Evolutionary conservation across 129 eudicot species (phyloP).

Genomic region (Chrysanthemum seticuspe): DNA sequence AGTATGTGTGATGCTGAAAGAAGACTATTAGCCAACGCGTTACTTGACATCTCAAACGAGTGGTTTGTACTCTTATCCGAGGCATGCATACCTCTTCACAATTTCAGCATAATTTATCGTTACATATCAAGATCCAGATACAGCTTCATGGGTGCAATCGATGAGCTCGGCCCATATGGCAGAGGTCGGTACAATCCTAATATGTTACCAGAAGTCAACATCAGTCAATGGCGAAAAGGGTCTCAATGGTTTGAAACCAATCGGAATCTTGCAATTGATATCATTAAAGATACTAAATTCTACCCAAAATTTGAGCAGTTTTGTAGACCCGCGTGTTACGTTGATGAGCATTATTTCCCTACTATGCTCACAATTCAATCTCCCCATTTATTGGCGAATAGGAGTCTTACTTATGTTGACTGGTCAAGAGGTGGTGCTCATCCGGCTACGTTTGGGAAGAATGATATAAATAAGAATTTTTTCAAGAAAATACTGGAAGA

Average conservation of each 20-base stretch:
- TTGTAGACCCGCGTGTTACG: conserved; percentile 82
- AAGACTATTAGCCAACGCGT: conserved; percentile 77
- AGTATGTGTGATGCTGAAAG: conserved; percentile 89
- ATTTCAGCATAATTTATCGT: conserved; percentile 55
- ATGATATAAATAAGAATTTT: conserved; percentile 46
- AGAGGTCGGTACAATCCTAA: conserved; percentile 62
- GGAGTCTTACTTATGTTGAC: conserved; percentile 78
- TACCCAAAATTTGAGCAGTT: conserved; percentile 69
- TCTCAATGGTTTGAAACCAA: conserved; percentile 93
- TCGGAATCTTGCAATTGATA: conserved; percentile 60
- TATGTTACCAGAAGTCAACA: conserved; percentile 68
- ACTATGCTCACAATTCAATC: conserved; percentile 67
- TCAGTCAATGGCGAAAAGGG: conserved; percentile 83
- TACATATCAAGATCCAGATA: conserved; percentile 58
- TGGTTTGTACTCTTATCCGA: conserved; percentile 82
- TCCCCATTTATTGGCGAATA: conserved; percentile 58
- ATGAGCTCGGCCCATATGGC: conserved; percentile 75
- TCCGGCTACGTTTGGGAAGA: conserved; percentile 73
- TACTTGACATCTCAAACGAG: conserved; percentile 83
- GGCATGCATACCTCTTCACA: conserved; percentile 79
- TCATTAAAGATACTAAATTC: conserved; percentile 50
- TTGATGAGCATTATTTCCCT: conserved; percentile 90
- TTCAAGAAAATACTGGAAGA: conserved; percentile 45
- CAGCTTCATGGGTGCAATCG: conserved; percentile 68
- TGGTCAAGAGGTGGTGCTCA: conserved; percentile 96